These are phyloP conservation scores for Fonsecaea pedrosoi DNA, from an alignment of 2,329 filamentous ascomycete genomes.

Conservation along the genomic window DNA sequence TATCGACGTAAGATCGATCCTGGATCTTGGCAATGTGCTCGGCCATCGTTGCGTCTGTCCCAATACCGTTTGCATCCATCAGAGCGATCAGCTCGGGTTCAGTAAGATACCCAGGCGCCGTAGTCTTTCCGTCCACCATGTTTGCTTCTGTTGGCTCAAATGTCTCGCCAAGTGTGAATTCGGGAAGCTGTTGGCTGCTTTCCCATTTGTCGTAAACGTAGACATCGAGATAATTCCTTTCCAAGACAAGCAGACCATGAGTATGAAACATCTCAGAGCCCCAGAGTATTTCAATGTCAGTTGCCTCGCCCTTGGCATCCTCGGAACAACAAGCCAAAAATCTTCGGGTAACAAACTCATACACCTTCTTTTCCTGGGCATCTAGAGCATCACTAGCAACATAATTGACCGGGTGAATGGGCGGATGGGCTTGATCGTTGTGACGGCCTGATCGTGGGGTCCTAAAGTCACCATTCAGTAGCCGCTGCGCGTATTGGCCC, in stretches of 20 bases:
- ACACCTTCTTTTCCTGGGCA: conserved; percentile 75
- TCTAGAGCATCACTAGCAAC: conserved; percentile 68
- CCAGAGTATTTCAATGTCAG: conserved; percentile 83
- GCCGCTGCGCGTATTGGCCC: conserved; percentile 78
- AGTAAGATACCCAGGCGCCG: conserved; percentile 82
- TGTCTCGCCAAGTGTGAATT: conserved; percentile 76
- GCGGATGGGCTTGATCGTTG: conserved; percentile 96
- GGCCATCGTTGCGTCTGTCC: conserved; percentile 98
- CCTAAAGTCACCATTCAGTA: conserved; percentile 70
- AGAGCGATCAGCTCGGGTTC: conserved; percentile 94
- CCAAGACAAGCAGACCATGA: conserved; percentile 81
- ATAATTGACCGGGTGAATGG: conserved; percentile 94
- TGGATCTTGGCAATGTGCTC: conserved; percentile 98
- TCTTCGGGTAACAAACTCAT: conserved; percentile 89
- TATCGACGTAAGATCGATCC: conserved; percentile 81
- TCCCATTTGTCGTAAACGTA: conserved; percentile 98
- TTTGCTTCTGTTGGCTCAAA: conserved; percentile 89
- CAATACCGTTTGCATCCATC: conserved; percentile 98
- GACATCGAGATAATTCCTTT: conserved; percentile 92
- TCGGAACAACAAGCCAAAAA: conserved; percentile 97
- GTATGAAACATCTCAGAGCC: conserved; percentile 79
- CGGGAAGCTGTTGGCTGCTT: conserved; percentile 80
- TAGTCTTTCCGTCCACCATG: conserved; percentile 90
- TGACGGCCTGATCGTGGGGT: conserved; percentile 82
- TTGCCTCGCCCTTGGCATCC: conserved; percentile 85